Evolutionary conservation across 306 rosid genomes (phyloP).

Genomic region (Luffa aegyptiaca): DNA sequence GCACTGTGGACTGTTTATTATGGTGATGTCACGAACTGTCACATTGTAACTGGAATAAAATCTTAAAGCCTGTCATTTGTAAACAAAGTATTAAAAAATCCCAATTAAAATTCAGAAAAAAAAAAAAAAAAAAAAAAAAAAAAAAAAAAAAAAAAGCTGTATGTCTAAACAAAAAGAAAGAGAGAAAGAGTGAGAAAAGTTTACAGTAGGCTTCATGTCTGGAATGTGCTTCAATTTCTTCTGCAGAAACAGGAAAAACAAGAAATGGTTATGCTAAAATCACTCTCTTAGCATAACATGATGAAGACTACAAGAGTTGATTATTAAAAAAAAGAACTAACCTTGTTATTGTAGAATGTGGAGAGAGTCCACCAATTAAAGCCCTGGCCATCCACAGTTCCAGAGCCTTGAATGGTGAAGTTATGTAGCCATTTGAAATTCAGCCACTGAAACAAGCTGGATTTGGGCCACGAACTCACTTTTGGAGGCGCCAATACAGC

Average conservation of each 20-base stretch:
- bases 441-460: slow-evolving; percentile 71
- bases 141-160: background rate
- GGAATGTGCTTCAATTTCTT: slow-evolving; percentile 37
- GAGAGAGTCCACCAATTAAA: slow-evolving; percentile 58
- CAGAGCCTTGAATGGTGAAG: slow-evolving; percentile 75
- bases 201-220: slow-evolving; percentile 70
- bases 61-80: slow-evolving; percentile 60
- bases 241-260: slow-evolving; percentile 22
- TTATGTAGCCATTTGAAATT: slow-evolving; percentile 70
- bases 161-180: background rate
- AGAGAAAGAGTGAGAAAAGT: background rate
- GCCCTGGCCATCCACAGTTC: slow-evolving; percentile 82
- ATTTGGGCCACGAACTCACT: slow-evolving; percentile 63
- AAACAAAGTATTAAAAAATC: background rate
- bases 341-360: slow-evolving; percentile 28
- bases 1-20: slow-evolving; percentile 77
- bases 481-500: slow-evolving; percentile 61
- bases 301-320: background rate
- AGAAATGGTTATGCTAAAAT: background rate
- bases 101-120: background rate
- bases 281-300: background rate
- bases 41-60: slow-evolving; percentile 57
- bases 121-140: background rate
- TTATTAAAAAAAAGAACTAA: background rate
- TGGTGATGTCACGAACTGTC: slow-evolving; percentile 50